A percentile compares a stretch with the other conserved stretches of the same genome.
Conservation (phyloP, 257 asterid species). For the Jaltomata sinuosa region DNA sequence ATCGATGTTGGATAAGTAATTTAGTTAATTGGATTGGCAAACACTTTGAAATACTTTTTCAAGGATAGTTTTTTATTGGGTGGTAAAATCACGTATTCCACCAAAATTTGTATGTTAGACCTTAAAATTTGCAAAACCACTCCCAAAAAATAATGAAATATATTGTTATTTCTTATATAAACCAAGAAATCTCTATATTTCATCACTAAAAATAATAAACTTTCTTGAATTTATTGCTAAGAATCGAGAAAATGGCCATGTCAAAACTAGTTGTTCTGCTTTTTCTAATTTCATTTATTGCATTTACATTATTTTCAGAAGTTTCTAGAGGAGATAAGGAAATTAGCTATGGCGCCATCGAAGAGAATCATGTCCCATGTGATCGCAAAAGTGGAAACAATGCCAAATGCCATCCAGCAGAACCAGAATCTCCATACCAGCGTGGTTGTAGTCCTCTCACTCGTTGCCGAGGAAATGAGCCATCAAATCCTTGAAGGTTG, state of each 20-base stretch:
- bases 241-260: background rate
- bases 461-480: background rate
- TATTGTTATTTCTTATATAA: background rate
- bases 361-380: background rate
- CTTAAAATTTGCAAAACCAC: background rate
- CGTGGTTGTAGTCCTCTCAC: background rate
- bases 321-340: background rate
- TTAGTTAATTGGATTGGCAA: background rate
- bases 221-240: background rate
- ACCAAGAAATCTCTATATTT: background rate
- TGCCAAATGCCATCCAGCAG: background rate
- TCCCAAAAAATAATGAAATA: background rate
- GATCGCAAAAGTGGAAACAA: background rate
- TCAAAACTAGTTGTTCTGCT: background rate
- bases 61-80: background rate
- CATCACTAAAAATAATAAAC: background rate
- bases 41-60: background rate
- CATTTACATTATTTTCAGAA: background rate
- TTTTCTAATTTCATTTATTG: background rate
- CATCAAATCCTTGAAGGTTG: background rate
- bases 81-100: background rate
- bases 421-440: background rate
- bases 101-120: background rate
- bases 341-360: background rate
- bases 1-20: too few relatives aligned